Percentiles rank a stretch among this genome's conserved stretches.
These are phyloP conservation scores for Myxozyma nipponensis DNA, from an alignment of 805 yeast genomes.

Conservation along the genomic window DNA sequence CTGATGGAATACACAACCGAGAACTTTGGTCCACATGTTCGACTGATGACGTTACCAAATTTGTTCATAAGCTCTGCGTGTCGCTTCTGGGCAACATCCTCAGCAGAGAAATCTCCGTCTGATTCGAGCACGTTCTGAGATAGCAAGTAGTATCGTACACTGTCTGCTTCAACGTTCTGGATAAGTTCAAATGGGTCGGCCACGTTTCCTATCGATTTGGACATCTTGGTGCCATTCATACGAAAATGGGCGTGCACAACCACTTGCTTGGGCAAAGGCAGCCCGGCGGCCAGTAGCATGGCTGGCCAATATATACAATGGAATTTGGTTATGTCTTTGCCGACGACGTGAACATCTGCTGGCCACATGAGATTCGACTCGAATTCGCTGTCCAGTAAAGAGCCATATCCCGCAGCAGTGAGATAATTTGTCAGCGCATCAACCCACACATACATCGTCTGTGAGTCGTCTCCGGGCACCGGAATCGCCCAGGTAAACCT, in stretches of 20 bases:
- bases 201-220: constrained; percentile 87
- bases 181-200: constrained; percentile 79
- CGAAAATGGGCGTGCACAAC: constrained; percentile 95
- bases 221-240: constrained; percentile 85
- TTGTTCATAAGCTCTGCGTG: constrained; percentile 64
- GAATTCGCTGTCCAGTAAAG: constrained; percentile 23
- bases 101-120: constrained; percentile 77
- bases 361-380: constrained; percentile 51
- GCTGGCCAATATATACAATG: constrained; percentile 96
- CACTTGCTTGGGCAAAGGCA: constrained; percentile 65
- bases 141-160: constrained; percentile 66
- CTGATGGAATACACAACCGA: constrained; percentile 4
- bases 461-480: constrained; percentile 76
- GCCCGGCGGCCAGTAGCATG: constrained; percentile 75
- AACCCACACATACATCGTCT: constrained; percentile 91
- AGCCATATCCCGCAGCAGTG: constrained; percentile 65
- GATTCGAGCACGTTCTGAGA: constrained; percentile 69
- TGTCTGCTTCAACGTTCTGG: constrained; percentile 57
- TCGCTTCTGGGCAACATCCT: constrained; percentile 46
- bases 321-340: constrained; percentile 85
- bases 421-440: constrained; percentile 87
- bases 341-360: constrained; percentile 71
- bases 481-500: constrained; percentile 85
- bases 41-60: constrained; percentile 70
- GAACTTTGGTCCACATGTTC: constrained; percentile 76